Base-by-base conservation (phyloP, 441 rosid species). In the Populus hybrid region DNA sequence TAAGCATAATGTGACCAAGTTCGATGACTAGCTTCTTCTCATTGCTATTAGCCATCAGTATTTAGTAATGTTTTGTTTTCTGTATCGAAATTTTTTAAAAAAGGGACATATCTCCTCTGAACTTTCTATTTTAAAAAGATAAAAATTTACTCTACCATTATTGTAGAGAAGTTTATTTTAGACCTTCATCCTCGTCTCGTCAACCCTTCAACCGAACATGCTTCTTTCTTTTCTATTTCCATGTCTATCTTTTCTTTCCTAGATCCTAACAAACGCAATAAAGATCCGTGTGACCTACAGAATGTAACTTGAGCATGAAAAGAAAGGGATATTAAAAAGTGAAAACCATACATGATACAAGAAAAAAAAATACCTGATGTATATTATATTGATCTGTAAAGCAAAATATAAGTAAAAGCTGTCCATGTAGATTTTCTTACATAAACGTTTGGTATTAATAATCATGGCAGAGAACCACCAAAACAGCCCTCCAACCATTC, bases 401-500 rank as follows among this genome's bases (percentile, higher is more conserved):
- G 78, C 73, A 77, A 33, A 68, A 71, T 29, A 2, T 2, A 29
- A 29, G 31, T 29, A 3, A 29, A 29, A 29, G 73, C 75, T 59
- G 67, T 79, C 74, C 28, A 64, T 18, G 56, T 74, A 59, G n/a
- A 76, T 74, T 74, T 61, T 23, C 36, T 73, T 61, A 29, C 69
- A 23, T n/a, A 71, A 59, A 59, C 76, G 76, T 71, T 72, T 71
- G 71, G 29, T 81, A 77, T 40, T 71, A 73, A 36, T 64, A 72
- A 66, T 23, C 73, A 80, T 80, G 85, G 87, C 72, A 73, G 80
- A 75, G 86, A 74, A 75, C 84, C 68, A 74, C 3, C 31, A 50
- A 50, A 50, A 71, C 63, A 56, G 83, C 82, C 74, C 82, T 76
- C 82, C 76, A 76, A 77, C 82, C 80, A 68, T 76, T 78, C 78